Evolutionary conservation across 495 filamentous ascomycete species (phyloP).

Genomic region (Daldinia decipiens): DNA sequence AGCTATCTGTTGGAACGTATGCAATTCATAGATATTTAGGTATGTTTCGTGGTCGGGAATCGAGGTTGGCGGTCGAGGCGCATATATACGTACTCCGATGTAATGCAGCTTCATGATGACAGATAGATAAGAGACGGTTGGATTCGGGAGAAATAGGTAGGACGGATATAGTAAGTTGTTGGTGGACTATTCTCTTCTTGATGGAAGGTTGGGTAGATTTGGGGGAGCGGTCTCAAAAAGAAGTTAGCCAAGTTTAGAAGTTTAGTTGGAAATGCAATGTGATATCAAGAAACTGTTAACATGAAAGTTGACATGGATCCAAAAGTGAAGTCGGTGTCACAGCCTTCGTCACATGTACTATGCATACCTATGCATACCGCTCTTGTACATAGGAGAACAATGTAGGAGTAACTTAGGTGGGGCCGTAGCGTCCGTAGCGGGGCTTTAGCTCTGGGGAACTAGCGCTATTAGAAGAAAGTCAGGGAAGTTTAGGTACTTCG

Average conservation of each 20-base stretch:
- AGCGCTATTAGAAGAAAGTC: constrained; percentile 6
- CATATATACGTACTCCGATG: constrained; percentile 74
- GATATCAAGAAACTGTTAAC: constrained; percentile 13
- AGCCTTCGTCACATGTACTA: constrained; percentile 37
- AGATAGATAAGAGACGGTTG: constrained; percentile 14
- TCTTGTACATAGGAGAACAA: neutral
- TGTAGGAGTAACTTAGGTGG: constrained; percentile 11
- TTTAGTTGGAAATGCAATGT: neutral
- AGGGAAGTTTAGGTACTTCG: too few relatives aligned
- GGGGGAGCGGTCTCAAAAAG: constrained; percentile 16
- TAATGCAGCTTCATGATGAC: constrained; percentile 91
- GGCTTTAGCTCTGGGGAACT: constrained; percentile 22
- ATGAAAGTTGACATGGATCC: constrained; percentile 11
- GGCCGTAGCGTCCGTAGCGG: constrained; percentile 24
- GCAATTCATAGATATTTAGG: constrained; percentile 7
- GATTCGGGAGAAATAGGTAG: neutral
- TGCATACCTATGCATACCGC: constrained; percentile 1
- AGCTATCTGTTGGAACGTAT: neutral
- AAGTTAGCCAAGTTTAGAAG: constrained; percentile 6
- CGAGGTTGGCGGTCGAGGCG: constrained; percentile 10
- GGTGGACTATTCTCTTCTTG: neutral
- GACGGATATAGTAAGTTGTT: neutral
- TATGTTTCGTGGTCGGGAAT: constrained; percentile 25
- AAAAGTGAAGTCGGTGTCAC: constrained; percentile 38
- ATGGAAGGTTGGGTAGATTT: neutral